These are phyloP conservation scores for Bremia lactucae DNA, from an alignment of 352 stramenopile species.

Conservation along the genomic window DNA sequence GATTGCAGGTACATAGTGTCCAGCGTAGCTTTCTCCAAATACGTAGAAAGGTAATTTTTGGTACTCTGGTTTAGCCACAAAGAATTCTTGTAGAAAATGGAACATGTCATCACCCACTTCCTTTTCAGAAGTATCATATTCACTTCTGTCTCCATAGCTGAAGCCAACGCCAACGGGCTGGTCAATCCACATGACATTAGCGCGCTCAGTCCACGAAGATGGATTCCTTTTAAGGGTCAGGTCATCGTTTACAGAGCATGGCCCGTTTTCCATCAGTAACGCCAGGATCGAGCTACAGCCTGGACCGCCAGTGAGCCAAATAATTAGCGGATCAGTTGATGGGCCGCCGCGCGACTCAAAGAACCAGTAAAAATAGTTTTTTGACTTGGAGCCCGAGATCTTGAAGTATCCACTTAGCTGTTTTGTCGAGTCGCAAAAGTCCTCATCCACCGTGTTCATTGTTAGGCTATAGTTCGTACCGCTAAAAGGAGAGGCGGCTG, in stretches of 20 bases:
- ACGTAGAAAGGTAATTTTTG: constrained; percentile 87
- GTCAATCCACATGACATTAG: constrained; percentile 95
- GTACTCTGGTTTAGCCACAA: constrained; percentile 86
- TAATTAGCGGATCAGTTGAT: constrained; percentile 86
- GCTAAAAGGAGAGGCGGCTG: constrained; percentile 5
- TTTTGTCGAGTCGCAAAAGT: constrained; percentile 69
- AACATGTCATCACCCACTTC: constrained; percentile 93
- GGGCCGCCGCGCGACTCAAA: constrained; percentile 86
- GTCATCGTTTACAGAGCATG: constrained; percentile 89
- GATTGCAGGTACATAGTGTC: constrained; percentile 90
- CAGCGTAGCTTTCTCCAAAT: constrained; percentile 88
- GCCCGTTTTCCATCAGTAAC: constrained; percentile 93
- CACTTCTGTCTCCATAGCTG: constrained; percentile 83
- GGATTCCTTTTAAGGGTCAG: constrained; percentile 81
- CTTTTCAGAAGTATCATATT: constrained; percentile 86
- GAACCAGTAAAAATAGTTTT: constrained; percentile 97
- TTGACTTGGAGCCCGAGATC: constrained; percentile 68
- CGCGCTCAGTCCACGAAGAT: constrained; percentile 89
- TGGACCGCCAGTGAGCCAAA: constrained; percentile 96
- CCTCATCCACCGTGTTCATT: constrained; percentile 37
- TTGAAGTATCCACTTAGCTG: constrained; percentile 81
- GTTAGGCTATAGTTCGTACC: constrained; percentile 37
- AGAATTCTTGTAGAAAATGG: constrained; percentile 92
- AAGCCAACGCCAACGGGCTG: constrained; percentile 93
- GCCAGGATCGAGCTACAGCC: constrained; percentile 90